These are phyloP conservation scores for Yamadazyma phyllophila DNA, from an alignment of 805 yeast species.

Conservation along the genomic window DNA sequence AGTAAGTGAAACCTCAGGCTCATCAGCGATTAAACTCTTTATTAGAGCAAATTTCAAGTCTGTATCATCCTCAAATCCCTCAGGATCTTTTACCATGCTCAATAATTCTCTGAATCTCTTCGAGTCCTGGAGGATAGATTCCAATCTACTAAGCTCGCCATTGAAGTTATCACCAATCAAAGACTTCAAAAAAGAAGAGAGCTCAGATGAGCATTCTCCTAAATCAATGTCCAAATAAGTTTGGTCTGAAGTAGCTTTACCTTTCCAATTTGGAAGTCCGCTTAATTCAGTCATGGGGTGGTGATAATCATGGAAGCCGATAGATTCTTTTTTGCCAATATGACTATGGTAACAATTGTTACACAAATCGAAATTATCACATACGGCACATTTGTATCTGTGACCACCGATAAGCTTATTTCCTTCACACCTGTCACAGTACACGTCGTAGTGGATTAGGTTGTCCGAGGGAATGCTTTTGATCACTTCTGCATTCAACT, in stretches of 20 bases:
- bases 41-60: constrained; percentile 24
- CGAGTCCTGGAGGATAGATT: constrained; percentile 16
- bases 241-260: constrained; percentile 12
- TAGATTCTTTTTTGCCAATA: background rate
- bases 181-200: constrained; percentile 17
- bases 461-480: constrained; percentile 4
- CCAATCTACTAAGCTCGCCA: constrained; percentile 16
- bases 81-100: constrained; percentile 12
- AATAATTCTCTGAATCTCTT: constrained; percentile 24
- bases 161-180: constrained; percentile 17
- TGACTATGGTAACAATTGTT: constrained; percentile 24
- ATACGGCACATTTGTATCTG: constrained; percentile 50
- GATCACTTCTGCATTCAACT: constrained; percentile 7
- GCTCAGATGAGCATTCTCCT: constrained; percentile 17
- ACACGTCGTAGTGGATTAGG: constrained; percentile 22
- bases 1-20: background rate
- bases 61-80: constrained; percentile 13
- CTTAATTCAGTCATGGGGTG: constrained; percentile 11
- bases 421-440: constrained; percentile 35
- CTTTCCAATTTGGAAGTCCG: background rate
- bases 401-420: constrained; percentile 35
- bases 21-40: constrained; percentile 17
- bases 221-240: constrained; percentile 26
- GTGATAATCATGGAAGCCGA: constrained; percentile 5
- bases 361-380: constrained; percentile 55